Evolutionary conservation across 2,329 filamentous ascomycete species (phyloP).

Genomic region (Pseudogymnoascus sp.): DNA sequence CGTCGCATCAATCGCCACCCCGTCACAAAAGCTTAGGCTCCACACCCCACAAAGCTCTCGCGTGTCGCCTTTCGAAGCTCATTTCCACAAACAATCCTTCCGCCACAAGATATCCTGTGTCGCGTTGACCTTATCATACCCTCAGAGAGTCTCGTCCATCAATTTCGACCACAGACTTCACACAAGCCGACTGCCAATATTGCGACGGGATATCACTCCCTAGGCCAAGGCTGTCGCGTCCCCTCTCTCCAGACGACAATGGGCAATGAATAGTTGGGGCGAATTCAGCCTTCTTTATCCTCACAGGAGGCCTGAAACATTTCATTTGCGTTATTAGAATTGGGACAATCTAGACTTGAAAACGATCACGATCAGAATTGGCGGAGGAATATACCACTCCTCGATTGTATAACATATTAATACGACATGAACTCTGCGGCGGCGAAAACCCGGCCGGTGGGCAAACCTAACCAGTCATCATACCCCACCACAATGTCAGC

Average conservation of each 20-base stretch:
- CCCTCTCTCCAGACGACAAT: slow-evolving; percentile 21
- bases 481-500: slow-evolving; percentile 40
- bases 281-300: slow-evolving; percentile 22
- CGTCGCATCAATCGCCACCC: background rate
- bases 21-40: slow-evolving; percentile 6
- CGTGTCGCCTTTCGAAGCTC: background rate
- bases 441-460: slow-evolving; percentile 34
- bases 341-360: slow-evolving; percentile 5
- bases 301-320: background rate
- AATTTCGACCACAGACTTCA: background rate
- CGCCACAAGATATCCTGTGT: background rate
- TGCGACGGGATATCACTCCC: slow-evolving; percentile 2
- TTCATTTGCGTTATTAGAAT: slow-evolving; percentile 8
- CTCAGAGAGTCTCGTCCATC: background rate
- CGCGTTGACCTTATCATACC: background rate
- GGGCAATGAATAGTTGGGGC: slow-evolving; percentile 27
- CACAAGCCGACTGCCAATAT: background rate
- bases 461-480: slow-evolving; percentile 43
- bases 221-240: slow-evolving; percentile 5
- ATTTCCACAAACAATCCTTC: background rate
- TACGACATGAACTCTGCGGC: slow-evolving; percentile 8
- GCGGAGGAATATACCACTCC: background rate
- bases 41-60: slow-evolving; percentile 8
- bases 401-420: slow-evolving; percentile 8
- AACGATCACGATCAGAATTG: background rate